A percentile compares a stretch with the other conserved stretches of the same genome.
Evolutionary conservation across 2,329 filamentous ascomycete genomes (phyloP).

Genomic region (Sclerotiophoma versabilis): DNA sequence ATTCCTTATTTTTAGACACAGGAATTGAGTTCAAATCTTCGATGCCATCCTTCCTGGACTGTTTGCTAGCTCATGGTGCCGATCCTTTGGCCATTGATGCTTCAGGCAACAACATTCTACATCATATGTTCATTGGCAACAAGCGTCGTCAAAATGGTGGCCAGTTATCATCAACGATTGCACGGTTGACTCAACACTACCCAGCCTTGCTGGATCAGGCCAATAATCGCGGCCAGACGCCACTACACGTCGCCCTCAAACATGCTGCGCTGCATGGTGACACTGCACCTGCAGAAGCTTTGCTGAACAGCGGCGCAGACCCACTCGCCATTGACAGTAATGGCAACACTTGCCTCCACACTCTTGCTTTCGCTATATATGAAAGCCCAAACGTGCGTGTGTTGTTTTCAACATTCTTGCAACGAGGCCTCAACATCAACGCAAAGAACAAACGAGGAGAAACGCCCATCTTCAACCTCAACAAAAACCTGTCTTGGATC

Average conservation of each 20-base stretch:
- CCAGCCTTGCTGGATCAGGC: neutral
- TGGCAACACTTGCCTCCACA: conserved; percentile 22
- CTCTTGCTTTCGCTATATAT: conserved; percentile 5
- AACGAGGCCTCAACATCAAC: conserved; percentile 21
- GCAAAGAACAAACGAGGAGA: conserved; percentile 19
- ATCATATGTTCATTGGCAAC: conserved; percentile 14
- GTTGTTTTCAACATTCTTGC: conserved; percentile 11
- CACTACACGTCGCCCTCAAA: neutral
- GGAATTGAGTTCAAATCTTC: neutral
- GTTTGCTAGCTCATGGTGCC: neutral
- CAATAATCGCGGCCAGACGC: neutral
- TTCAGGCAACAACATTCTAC: conserved; percentile 14
- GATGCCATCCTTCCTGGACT: neutral
- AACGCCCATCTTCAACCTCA: conserved; percentile 25
- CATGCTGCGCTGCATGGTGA: conserved; percentile 16
- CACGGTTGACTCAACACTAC: neutral
- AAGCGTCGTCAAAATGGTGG: neutral
- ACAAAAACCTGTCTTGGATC: neutral
- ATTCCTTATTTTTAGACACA: neutral
- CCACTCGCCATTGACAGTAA: conserved; percentile 1
- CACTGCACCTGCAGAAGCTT: neutral
- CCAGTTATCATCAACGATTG: neutral
- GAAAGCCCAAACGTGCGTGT: neutral
- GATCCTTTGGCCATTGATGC: conserved; percentile 7
- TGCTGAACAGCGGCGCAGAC: conserved; percentile 19